These are phyloP conservation scores for Silybum marianum DNA, from an alignment of 129 eudicot genomes.

Conservation along the genomic window DNA sequence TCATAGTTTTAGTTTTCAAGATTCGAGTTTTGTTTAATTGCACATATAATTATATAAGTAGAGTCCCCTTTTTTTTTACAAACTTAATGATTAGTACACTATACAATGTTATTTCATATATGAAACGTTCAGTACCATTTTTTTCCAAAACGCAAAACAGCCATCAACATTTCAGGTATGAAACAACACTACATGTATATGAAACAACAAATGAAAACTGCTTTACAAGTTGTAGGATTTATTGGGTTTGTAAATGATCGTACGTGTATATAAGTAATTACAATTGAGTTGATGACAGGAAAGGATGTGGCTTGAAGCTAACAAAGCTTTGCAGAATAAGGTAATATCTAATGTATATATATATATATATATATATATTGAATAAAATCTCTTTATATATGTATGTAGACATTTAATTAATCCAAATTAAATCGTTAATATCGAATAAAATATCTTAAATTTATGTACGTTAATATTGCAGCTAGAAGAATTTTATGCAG, in stretches of 20 bases:
- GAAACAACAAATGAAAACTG: background rate
- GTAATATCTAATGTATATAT: constrained; percentile 33
- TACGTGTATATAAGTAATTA: constrained; percentile 1
- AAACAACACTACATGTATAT: background rate
- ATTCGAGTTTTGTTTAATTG: background rate
- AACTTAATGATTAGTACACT: background rate
- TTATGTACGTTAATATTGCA: constrained; percentile 12
- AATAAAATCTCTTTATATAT: background rate
- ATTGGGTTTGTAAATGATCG: background rate
- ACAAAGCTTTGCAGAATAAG: constrained; percentile 69
- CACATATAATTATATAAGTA: background rate
- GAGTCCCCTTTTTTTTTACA: background rate
- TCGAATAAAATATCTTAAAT: background rate
- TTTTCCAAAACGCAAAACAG: background rate
- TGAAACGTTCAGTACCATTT: background rate
- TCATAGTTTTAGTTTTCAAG: background rate
- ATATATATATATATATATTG: too few species aligned
- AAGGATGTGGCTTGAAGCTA: constrained; percentile 78
- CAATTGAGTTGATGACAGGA: constrained; percentile 47
- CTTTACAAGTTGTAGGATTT: background rate
- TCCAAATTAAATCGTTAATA: background rate
- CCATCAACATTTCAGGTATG: background rate
- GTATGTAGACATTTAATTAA: background rate
- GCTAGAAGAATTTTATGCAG: constrained; percentile 72
- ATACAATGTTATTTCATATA: background rate